Percentiles rank a stretch among this genome's conserved stretches.
Evolutionary conservation across 495 filamentous ascomycete genomes (phyloP).

Genomic region (Neurospora discreta): DNA sequence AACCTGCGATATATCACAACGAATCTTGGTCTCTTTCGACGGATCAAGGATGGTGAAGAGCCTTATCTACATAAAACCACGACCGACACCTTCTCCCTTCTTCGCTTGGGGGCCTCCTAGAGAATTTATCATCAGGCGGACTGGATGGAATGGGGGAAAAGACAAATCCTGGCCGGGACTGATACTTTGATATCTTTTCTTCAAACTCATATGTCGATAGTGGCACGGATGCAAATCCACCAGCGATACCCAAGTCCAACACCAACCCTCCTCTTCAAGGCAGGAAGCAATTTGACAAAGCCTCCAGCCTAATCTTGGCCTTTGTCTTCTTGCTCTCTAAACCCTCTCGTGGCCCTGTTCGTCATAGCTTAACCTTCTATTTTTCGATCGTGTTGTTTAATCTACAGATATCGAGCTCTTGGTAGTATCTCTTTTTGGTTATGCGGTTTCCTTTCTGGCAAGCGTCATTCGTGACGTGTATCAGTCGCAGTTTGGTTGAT

Average conservation of each 20-base stretch:
- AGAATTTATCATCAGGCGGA: background rate
- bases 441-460: background rate
- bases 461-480: background rate
- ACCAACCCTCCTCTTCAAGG: background rate
- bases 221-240: background rate
- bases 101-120: background rate
- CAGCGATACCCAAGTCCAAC: background rate
- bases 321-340: background rate
- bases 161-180: background rate
- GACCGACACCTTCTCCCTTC: background rate
- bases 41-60: background rate
- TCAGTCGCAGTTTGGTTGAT: background rate
- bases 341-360: background rate
- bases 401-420: background rate
- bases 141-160: background rate
- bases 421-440: background rate
- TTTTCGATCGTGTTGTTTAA: background rate
- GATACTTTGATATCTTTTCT: background rate
- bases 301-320: background rate
- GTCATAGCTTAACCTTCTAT: background rate
- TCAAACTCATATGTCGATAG: background rate
- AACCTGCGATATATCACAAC: background rate
- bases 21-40: background rate
- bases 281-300: background rate
- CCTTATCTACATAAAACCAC: background rate